Conservation (phyloP, 768 basidiomycete genomes). For the Lactarius vividus region DNA sequence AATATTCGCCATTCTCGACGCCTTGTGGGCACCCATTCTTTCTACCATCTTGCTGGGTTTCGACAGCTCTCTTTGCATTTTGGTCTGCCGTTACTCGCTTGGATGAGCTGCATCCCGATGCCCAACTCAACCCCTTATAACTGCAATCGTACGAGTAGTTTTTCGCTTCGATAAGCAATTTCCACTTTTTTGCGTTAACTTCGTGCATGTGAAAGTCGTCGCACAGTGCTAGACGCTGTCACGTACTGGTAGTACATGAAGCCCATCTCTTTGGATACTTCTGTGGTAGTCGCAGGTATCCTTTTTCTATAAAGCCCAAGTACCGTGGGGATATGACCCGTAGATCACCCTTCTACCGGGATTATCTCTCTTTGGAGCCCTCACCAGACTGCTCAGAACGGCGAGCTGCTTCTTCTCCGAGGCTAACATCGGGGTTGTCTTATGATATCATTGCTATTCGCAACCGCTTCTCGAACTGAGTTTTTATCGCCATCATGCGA, state of each 20-base stretch:
- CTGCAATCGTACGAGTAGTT: background rate
- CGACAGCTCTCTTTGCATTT: background rate
- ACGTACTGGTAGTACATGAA: background rate
- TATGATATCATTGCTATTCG: no score
- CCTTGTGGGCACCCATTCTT: background rate
- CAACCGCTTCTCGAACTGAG: no score
- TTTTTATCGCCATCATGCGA: no score
- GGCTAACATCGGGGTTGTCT: no score
- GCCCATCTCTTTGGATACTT: background rate
- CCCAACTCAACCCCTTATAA: background rate
- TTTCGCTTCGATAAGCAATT: background rate
- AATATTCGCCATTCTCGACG: background rate
- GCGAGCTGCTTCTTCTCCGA: no score
- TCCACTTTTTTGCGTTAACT: background rate
- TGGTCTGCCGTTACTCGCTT: background rate
- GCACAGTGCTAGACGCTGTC: background rate
- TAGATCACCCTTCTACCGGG: background rate
- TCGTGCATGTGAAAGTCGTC: background rate
- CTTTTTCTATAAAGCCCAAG: background rate
- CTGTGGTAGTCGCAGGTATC: background rate
- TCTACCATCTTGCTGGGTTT: background rate
- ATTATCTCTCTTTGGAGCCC: background rate
- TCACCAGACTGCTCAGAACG: no score
- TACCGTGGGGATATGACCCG: background rate
- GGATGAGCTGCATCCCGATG: background rate